Conservation (phyloP, 805 yeast species). For the Candida railenensis region DNA sequence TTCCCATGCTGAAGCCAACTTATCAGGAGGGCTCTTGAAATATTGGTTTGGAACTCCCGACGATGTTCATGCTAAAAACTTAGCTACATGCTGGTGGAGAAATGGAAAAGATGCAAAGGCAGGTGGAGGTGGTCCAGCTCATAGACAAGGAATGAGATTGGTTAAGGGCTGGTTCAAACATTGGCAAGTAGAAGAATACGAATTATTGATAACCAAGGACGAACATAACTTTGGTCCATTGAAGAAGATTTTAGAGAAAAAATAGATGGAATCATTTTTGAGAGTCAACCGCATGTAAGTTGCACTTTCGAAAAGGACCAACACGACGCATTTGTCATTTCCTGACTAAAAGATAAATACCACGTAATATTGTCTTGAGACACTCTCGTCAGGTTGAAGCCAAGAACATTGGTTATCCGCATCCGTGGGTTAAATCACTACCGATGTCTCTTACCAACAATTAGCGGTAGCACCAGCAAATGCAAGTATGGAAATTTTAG, state of each 20-base stretch:
- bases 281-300: no score
- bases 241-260: not conserved
- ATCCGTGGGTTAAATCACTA: no score
- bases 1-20: constrained; percentile 35
- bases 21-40: constrained; percentile 35
- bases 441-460: no score
- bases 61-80: constrained; percentile 25
- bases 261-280: not conserved
- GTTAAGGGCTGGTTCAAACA: constrained; percentile 31
- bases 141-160: constrained; percentile 27
- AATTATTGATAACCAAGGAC: constrained; percentile 10
- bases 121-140: constrained; percentile 35
- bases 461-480: no score
- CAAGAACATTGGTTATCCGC: no score
- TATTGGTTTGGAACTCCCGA: constrained; percentile 42
- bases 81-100: constrained; percentile 42
- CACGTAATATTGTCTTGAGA: no score
- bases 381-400: no score
- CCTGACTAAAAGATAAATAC: no score
- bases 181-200: constrained; percentile 37
- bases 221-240: not conserved
- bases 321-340: no score
- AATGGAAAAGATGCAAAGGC: constrained; percentile 22
- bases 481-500: no score
- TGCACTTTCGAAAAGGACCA: no score